Evolutionary conservation across 1,139 yeast genomes (phyloP).

Genomic region (Debaryomycetaceae sp.): DNA sequence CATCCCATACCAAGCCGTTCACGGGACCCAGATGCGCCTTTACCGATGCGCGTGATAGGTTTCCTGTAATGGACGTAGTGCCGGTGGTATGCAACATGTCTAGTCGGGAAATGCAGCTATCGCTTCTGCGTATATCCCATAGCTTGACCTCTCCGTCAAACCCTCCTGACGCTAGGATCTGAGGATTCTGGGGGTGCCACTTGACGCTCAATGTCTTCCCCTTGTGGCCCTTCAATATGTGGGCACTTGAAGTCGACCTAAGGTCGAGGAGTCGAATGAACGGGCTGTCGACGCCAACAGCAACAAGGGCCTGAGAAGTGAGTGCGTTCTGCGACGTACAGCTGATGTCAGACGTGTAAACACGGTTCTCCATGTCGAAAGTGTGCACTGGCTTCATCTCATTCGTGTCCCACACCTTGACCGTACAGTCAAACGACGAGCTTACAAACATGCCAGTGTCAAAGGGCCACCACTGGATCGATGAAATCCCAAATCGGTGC

Average conservation of each 20-base stretch:
- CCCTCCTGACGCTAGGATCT: constrained; percentile 72
- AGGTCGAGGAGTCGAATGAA: constrained; percentile 69
- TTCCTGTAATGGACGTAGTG: constrained; percentile 13
- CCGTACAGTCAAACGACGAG: constrained; percentile 73
- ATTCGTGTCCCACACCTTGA: constrained; percentile 82
- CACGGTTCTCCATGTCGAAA: constrained; percentile 51
- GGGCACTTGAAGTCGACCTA: constrained; percentile 66
- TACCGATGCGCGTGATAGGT: constrained; percentile 32
- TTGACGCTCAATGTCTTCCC: constrained; percentile 62
- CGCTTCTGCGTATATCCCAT: constrained; percentile 76
- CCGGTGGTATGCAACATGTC: constrained; percentile 46
- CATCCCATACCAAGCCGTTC: constrained; percentile 72
- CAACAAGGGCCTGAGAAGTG: constrained; percentile 54
- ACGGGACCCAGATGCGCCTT: constrained; percentile 75
- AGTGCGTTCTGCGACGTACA: constrained; percentile 21
- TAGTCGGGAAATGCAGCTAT: constrained; percentile 58
- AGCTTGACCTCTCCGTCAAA: constrained; percentile 63
- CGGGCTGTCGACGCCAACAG: constrained; percentile 69
- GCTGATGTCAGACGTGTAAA: constrained; percentile 52
- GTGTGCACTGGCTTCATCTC: constrained; percentile 60
- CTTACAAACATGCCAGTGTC: constrained; percentile 86
- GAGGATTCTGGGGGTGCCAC: constrained; percentile 71
- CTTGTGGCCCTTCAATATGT: constrained; percentile 62
- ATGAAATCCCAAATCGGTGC: constrained; percentile 73
- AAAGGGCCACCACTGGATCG: constrained; percentile 82